Evolutionary conservation across 176 grass and related monocot genomes (phyloP).

Genomic region (Raddia guianensis): DNA sequence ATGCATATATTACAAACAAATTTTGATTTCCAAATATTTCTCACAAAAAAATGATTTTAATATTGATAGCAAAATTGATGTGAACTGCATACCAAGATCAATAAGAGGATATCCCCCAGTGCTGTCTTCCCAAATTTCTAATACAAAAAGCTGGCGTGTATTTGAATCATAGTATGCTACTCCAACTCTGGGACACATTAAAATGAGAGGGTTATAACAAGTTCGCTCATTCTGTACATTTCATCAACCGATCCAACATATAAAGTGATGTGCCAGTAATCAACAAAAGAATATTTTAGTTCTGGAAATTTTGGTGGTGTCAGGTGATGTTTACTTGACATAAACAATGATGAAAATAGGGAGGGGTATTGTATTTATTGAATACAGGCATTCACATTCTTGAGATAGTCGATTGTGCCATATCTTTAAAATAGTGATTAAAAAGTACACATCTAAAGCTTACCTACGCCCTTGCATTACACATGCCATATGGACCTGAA

Average conservation of each 20-base stretch:
- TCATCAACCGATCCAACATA: constrained; percentile 13
- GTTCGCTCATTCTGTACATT: constrained; percentile 7
- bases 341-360: constrained; percentile 3
- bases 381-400: constrained; percentile 11
- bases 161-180: constrained; percentile 90
- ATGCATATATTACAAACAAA: constrained; percentile 15
- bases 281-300: constrained; percentile 14
- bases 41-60: neutral
- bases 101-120: constrained; percentile 80
- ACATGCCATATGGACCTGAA: constrained; percentile 98
- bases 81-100: constrained; percentile 80
- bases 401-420: neutral
- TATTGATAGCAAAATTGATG: neutral
- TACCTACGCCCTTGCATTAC: constrained; percentile 92
- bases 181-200: constrained; percentile 63
- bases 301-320: neutral
- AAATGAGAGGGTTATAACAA: constrained; percentile 20
- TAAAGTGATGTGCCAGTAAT: constrained; percentile 1
- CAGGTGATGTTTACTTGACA: constrained; percentile 14
- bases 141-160: constrained; percentile 81
- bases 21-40: neutral
- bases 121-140: constrained; percentile 90
- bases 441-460: constrained; percentile 31
- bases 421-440: neutral
- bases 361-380: neutral